phyloP scores from a whole-genome alignment of 2,329 filamentous ascomycete species.

The Ophiostoma triangulosporum region DNA sequence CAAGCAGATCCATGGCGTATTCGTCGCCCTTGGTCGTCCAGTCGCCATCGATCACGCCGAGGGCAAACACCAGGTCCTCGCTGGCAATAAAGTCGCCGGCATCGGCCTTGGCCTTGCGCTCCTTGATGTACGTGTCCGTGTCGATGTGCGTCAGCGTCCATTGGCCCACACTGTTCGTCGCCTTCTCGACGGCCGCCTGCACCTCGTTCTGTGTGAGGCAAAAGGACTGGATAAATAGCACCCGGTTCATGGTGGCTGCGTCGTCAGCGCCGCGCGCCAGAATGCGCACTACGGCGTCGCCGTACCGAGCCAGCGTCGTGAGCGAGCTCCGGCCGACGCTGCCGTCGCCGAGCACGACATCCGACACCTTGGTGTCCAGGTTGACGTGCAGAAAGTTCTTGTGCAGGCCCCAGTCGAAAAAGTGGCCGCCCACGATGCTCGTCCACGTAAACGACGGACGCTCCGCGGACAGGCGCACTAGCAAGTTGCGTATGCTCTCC shows the following conservation, averaged over 20 bases:
- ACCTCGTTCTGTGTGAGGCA: conserved; percentile 25
- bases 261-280: conserved; percentile 17
- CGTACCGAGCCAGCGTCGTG: conserved; percentile 23
- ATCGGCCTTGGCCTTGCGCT: conserved; percentile 25
- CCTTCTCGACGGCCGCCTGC: conserved; percentile 22
- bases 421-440: conserved; percentile 26
- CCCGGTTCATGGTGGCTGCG: conserved; percentile 19
- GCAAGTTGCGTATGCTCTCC: conserved; percentile 20
- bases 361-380: conserved; percentile 17
- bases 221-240: conserved; percentile 28
- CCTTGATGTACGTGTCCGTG: conserved; percentile 26
- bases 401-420: conserved; percentile 28
- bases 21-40: conserved; percentile 29
- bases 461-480: conserved; percentile 17
- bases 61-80: conserved; percentile 35
- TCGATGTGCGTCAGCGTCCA: conserved; percentile 23
- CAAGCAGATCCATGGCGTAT: conserved; percentile 34
- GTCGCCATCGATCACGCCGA: conserved; percentile 33
- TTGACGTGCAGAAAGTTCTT: conserved; percentile 25
- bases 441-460: conserved; percentile 22
- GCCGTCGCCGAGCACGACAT: conserved; percentile 23
- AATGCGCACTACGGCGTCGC: conserved; percentile 22
- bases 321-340: conserved; percentile 19
- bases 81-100: conserved; percentile 25
- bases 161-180: conserved; percentile 12